Conservation (phyloP, 2,329 filamentous ascomycete genomes). For the Xylariomycetidae sp. region DNA sequence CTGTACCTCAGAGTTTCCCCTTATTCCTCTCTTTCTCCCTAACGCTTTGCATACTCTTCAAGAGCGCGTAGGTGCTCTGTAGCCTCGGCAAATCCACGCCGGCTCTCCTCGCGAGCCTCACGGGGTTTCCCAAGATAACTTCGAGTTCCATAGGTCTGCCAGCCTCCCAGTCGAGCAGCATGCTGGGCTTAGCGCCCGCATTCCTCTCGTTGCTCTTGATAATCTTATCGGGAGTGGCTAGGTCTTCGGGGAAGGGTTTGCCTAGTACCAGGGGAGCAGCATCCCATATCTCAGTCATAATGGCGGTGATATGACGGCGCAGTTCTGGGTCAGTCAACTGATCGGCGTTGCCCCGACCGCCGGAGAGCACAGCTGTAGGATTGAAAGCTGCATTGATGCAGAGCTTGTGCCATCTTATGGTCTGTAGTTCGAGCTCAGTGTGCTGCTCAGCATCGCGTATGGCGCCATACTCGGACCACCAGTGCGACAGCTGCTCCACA, state of each 20-base stretch:
- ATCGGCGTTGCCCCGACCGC: conserved; percentile 59
- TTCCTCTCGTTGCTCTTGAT: conserved; percentile 60
- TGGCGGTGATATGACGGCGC: conserved; percentile 53
- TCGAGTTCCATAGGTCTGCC: conserved; percentile 65
- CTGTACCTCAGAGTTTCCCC: conserved; percentile 31
- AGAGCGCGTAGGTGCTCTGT: conserved; percentile 62
- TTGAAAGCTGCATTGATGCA: conserved; percentile 75
- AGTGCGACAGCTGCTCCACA: conserved; percentile 46
- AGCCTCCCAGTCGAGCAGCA: conserved; percentile 67
- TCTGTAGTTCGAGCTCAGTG: conserved; percentile 62
- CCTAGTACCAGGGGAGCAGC: conserved; percentile 61
- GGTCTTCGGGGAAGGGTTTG: conserved; percentile 51
- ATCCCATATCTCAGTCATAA: conserved; percentile 66
- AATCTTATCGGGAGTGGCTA: conserved; percentile 60
- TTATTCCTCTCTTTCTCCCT: conserved; percentile 34
- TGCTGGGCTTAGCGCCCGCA: conserved; percentile 59
- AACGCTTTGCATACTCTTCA: conserved; percentile 56
- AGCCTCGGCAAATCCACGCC: conserved; percentile 63
- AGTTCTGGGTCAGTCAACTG: conserved; percentile 63
- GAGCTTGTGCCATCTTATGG: conserved; percentile 71
- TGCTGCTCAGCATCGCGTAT: conserved; percentile 63
- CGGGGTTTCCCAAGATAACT: conserved; percentile 67
- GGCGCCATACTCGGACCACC: conserved; percentile 52
- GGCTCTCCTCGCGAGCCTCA: conserved; percentile 57
- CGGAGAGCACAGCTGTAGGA: conserved; percentile 63